Conservation (phyloP, 768 basidiomycete species). For the Pulveroboletus sp. region DNA sequence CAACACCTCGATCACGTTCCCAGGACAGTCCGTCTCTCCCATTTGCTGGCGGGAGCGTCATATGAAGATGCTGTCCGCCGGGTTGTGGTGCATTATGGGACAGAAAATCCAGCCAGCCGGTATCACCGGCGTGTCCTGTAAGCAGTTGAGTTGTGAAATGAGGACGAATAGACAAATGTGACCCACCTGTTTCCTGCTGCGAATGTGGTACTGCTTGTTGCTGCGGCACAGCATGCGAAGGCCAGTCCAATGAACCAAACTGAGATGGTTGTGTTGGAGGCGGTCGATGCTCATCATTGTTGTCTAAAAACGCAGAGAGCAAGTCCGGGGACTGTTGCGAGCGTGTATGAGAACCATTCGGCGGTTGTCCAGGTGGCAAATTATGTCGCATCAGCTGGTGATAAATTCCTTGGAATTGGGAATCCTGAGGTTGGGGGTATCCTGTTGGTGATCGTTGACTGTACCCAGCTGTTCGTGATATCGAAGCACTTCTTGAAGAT, state of each 20-base stretch:
- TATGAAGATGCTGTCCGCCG: constrained; percentile 25
- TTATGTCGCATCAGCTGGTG: constrained; percentile 30
- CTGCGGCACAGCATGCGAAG: constrained; percentile 29
- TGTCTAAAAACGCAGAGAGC: constrained; percentile 30
- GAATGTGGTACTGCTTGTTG: constrained; percentile 14
- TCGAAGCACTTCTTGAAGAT: constrained; percentile 23
- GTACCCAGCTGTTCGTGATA: constrained; percentile 25
- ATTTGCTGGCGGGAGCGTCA: constrained; percentile 26
- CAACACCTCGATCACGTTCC: constrained; percentile 30
- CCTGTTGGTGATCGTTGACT: constrained; percentile 21
- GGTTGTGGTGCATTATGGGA: constrained; percentile 27
- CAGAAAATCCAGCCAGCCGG: constrained; percentile 33
- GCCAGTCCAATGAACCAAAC: constrained; percentile 31
- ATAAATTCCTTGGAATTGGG: constrained; percentile 31
- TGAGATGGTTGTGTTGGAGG: constrained; percentile 23
- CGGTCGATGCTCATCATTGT: constrained; percentile 25
- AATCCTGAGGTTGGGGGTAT: constrained; percentile 29
- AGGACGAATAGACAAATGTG: neutral
- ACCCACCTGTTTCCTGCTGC: constrained; percentile 27
- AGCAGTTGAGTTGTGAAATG: neutral
- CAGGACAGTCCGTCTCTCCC: constrained; percentile 29
- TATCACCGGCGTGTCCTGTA: constrained; percentile 28
- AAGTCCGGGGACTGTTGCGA: constrained; percentile 26
- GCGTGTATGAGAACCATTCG: constrained; percentile 16
- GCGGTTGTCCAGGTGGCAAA: constrained; percentile 16